Base-by-base conservation (phyloP, 2,329 filamentous ascomycete genomes). In the Curvularia verruculosa region DNA sequence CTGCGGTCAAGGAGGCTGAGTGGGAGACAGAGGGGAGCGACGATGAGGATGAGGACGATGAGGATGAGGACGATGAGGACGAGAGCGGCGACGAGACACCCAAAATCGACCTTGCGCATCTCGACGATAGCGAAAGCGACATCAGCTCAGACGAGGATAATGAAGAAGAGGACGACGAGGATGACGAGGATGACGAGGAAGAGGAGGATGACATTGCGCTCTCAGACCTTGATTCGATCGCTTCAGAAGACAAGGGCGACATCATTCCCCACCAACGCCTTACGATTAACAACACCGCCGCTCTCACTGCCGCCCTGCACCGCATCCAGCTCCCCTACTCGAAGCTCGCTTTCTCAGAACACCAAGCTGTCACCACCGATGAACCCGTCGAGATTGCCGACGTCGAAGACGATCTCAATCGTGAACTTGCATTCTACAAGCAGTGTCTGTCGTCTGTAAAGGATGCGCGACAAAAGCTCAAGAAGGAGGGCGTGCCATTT, bases 201-300 rank as follows among this genome's bases (percentile, higher is more conserved):
- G 85, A 86, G 0, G 82, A 68, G 1, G 85, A 87, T 0, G 92
- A 96, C 64, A 92, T 97, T 43, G 89, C 93, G 3, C 85, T 96
- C 63, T 96, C 92, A 29, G 93, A 97, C 69, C 87, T 95, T 49
- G 89, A 91, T 69, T 90, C 91, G 50, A 75, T 89, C 40, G 83
- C 90, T 52, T 91, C 90, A 19, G 90, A 91, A 62, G 92, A 96
- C 69, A 89, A 87, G 69, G 91, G 91, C 78, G 93, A 96, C 72
- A 85, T 96, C 39, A 87, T 96, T 60, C 91, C 92, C 15, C 90
- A 96, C 79, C 92, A 95, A 75, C 90, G 92, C 69, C 88, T 97
- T 65, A 97, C 93, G 51, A 98, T 98, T 81, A 97, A 99, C 85
- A 99, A 99, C 82, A 93, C 90, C 52, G 83, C 90, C 64, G 95